These are phyloP conservation scores for Ascosphaera aggregata DNA, from an alignment of 2,329 filamentous ascomycete species.

Conservation along the genomic window DNA sequence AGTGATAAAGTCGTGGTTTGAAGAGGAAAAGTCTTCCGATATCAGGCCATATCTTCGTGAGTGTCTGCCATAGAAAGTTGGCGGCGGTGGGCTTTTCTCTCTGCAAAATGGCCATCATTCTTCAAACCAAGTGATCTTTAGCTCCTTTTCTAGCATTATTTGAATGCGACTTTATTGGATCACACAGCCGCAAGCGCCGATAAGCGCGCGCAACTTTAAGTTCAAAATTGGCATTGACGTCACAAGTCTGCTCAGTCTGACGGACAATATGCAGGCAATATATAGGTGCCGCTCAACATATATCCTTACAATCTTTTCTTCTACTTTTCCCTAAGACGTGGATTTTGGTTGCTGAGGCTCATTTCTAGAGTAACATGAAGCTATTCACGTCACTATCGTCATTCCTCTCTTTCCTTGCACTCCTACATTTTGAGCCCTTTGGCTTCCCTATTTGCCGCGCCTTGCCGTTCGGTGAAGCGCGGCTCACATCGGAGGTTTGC, in stretches of 20 bases:
- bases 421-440: not conserved
- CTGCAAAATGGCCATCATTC: too few species aligned
- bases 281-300: not conserved
- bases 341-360: not conserved
- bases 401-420: not conserved
- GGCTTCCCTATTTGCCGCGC: not conserved
- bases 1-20: constrained; percentile 14
- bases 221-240: not conserved
- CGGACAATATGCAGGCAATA: not conserved
- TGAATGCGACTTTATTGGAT: too few species aligned
- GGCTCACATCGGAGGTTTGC: too few species aligned
- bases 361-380: not conserved
- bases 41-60: constrained; percentile 15
- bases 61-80: not conserved
- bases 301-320: not conserved
- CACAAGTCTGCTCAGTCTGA: not conserved
- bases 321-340: not conserved
- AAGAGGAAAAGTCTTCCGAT: constrained; percentile 16
- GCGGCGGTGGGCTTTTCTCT: too few species aligned
- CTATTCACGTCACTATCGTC: not conserved
- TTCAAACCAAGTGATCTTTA: too few species aligned
- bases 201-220: not conserved
- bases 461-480: not conserved
- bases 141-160: too few species aligned
- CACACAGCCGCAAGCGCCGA: not conserved